Evolutionary conservation across 352 stramenopile species (phyloP), one percentile per base, ranked within the genome.

Genomic region (Globisporangium irregulare): DNA sequence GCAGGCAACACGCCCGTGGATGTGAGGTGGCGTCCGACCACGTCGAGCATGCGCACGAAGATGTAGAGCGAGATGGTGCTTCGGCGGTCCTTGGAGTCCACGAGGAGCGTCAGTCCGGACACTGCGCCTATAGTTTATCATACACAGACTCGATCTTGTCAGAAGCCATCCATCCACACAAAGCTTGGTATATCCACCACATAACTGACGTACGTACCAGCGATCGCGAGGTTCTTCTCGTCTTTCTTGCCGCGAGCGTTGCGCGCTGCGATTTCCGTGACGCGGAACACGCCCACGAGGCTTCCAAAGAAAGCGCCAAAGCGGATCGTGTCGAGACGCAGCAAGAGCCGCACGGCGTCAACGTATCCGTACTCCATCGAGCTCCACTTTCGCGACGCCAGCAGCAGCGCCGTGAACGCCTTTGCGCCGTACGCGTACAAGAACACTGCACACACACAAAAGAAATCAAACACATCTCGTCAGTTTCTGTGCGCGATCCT

Each of bases 41-140:
- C 78, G 68, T 96, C 86, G 36, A 96, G 71, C 85, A 94, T 93
- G 51, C 86, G 84, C 46, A 94, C 81, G 66, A 96, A 93, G 59
- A 94, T 87, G 71, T 96, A 96, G 50, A 96, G 75, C 64, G 88
- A 83, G 59, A 94, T 90, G 25, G 85, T 90, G 46, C 58, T 86
- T 10, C 86, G 85, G 9, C 88, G 79, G 10, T 75, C 75, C 9
- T 77, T 75, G 32, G 86, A 85, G 51, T 96, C 88, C 25, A 94
- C 69, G 20, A 96, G 72, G 60, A 96, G 69, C 12, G 86, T 81
- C 36, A 88, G 77, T 2, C 88, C 88, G 14, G 86, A 86, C 20
- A 93, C 69, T 0, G 73, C 81, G 20, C 76, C 84, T 60, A 15
- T 15, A n/a, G 41, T 20, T 22, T 50, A 22, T 32, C 2, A 59